Conservation (phyloP, 768 basidiomycete genomes). For the Dacryopinax spathularia region DNA sequence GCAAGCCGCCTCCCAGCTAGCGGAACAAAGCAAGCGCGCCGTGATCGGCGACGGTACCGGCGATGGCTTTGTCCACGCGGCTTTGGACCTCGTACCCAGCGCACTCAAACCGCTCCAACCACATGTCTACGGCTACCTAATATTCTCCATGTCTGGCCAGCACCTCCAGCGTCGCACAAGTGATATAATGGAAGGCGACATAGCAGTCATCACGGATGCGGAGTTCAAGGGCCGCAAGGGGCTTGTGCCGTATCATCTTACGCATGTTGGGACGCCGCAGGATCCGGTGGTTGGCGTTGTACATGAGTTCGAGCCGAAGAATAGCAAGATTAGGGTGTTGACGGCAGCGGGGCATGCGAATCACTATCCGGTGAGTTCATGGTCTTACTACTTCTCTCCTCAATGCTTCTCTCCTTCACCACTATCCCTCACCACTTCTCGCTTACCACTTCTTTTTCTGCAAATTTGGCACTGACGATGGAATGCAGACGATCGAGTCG, state of each 20-base stretch:
- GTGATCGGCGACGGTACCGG: slow-evolving; percentile 78
- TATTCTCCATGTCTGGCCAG: slow-evolving; percentile 55
- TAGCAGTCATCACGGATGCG: slow-evolving; percentile 60
- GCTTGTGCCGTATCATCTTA: slow-evolving; percentile 55
- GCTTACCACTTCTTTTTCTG: slow-evolving; percentile 1
- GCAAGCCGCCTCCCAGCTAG: slow-evolving; percentile 50
- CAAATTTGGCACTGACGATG: not conserved
- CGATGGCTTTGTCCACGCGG: slow-evolving; percentile 58
- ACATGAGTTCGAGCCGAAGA: slow-evolving; percentile 71
- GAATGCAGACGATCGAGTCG: slow-evolving; percentile 45
- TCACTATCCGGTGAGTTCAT: slow-evolving; percentile 53
- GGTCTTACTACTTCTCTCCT: slow-evolving; percentile 10
- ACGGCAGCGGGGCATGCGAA: slow-evolving; percentile 73
- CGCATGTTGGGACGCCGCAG: slow-evolving; percentile 34
- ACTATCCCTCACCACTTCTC: slow-evolving; percentile 22
- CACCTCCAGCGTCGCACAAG: slow-evolving; percentile 58
- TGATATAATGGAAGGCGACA: slow-evolving; percentile 78
- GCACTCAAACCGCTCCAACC: slow-evolving; percentile 31
- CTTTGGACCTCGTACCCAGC: slow-evolving; percentile 50
- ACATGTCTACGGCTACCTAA: slow-evolving; percentile 50
- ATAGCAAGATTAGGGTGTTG: slow-evolving; percentile 68
- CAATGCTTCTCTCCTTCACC: not conserved
- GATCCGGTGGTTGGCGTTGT: slow-evolving; percentile 61
- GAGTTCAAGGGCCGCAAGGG: slow-evolving; percentile 67
- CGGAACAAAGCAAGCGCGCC: slow-evolving; percentile 60